Evolutionary conservation across 768 basidiomycete genomes (phyloP), one percentile per base, ranked within the genome.

Genomic region (Strobilomyces confusus): DNA sequence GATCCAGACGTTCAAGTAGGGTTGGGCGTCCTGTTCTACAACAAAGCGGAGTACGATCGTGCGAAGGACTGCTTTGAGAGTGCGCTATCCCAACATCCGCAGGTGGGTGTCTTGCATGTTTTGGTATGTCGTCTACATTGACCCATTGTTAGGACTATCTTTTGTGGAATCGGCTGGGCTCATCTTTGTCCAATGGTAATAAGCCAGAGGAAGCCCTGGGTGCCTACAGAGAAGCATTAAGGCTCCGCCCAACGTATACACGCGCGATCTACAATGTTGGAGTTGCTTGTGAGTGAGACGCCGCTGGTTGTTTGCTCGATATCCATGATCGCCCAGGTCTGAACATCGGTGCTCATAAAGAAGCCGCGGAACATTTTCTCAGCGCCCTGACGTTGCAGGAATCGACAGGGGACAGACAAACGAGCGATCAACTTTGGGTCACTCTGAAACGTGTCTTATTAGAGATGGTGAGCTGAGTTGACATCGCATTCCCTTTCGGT

Each of bases 191-290:
- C 7, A 99, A 99, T 66, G 93, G 92, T 1, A 91, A 82, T 59
- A 88, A 90, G 57, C 93, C 97, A 0, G 97, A 98, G 69, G 92
- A 95, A 68, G 95, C 95, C 4, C 73, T 93, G 9, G 88, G 87
- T 15, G 89, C 87, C 14, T 97, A 99, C 68, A 80, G 89, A 54
- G 85, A 94, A 67, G 97, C 97, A 0, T 77, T 99, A 23, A 86
- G 84, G 63, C 73, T 98, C 44, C 82, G 93, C 36, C 97, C 97
- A 25, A 95, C 93, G 0, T 99, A 97, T 68, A 98, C 97, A 1
- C 85, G 97, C 12, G 97, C 95, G 11, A 91, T 98, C 22, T 98
- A 95, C 67, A 99, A 99, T 63, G 91, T 99, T 33, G 97, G 95
- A 41, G 97, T 99, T 25, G 94, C 95, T 20, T 99, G 94, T 94